phyloP scores from a whole-genome alignment of 2,329 filamentous ascomycete species.

The Basipetospora chlamydospora region DNA sequence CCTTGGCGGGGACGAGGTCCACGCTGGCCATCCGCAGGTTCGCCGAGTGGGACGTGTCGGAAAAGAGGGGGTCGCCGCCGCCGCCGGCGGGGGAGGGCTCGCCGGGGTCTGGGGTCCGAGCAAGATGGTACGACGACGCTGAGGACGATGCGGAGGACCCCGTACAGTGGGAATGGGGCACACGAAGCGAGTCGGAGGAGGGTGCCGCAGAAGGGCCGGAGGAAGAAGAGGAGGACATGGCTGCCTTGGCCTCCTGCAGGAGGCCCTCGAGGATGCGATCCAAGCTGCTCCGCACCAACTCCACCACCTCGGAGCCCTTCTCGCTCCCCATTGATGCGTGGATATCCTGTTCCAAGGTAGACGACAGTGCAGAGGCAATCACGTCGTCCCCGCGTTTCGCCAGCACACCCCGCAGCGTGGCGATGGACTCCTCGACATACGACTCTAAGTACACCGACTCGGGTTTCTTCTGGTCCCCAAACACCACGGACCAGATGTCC shows the following conservation, averaged over 20 bases:
- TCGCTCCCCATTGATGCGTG: not conserved
- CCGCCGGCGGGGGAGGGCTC: not conserved
- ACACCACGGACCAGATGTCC: slow-evolving; percentile 9
- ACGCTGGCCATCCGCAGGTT: too few relatives aligned
- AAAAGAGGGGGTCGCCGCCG: too few relatives aligned
- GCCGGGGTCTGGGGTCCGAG: not conserved
- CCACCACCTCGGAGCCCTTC: not conserved
- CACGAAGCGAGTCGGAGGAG: not conserved
- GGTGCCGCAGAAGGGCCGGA: not conserved
- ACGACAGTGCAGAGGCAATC: not conserved
- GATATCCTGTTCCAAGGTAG: slow-evolving; percentile 27
- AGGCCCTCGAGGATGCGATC: not conserved
- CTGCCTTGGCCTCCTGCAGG: not conserved
- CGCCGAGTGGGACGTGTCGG: too few relatives aligned
- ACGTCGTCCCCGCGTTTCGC: not conserved
- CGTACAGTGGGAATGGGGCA: too few relatives aligned
- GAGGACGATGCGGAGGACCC: too few relatives aligned
- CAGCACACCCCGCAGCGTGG: slow-evolving; percentile 8
- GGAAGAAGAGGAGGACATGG: not conserved
- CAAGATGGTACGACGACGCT: too few relatives aligned
- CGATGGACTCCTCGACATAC: slow-evolving; percentile 7
- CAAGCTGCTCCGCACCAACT: not conserved
- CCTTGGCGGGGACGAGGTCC: too few relatives aligned
- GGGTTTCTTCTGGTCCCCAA: not conserved
- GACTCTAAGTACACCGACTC: slow-evolving; percentile 6